Evolutionary conservation across 2,329 filamentous ascomycete species (phyloP).

Genomic region (Alternaria dauci): DNA sequence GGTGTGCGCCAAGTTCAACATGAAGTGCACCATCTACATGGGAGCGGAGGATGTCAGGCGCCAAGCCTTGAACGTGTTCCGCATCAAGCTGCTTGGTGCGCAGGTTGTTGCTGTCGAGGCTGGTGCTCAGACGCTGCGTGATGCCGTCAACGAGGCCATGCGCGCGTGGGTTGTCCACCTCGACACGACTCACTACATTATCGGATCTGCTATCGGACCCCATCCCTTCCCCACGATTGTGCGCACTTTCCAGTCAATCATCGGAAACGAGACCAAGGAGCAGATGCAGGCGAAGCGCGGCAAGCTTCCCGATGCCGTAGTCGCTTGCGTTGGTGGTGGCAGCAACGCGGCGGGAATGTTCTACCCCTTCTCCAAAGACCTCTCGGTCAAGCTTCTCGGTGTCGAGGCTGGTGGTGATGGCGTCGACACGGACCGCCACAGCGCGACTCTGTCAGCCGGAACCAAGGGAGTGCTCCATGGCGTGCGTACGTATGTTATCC

Average conservation of each 20-base stretch:
- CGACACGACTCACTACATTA: constrained; percentile 96
- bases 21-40: constrained; percentile 99
- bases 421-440: constrained; percentile 83
- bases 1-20: constrained; percentile 96
- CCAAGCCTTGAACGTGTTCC: constrained; percentile 97
- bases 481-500: constrained; percentile 93
- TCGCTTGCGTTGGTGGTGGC: constrained; percentile 95
- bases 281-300: constrained; percentile 87
- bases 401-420: constrained; percentile 97
- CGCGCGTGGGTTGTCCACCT: constrained; percentile 93
- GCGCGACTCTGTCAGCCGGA: constrained; percentile 85
- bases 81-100: constrained; percentile 94
- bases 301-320: constrained; percentile 92
- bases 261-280: constrained; percentile 90
- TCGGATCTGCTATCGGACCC: constrained; percentile 95
- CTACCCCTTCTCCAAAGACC: constrained; percentile 90
- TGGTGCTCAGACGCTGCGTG: constrained; percentile 71
- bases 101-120: constrained; percentile 93
- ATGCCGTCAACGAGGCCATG: constrained; percentile 90
- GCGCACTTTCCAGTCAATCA: constrained; percentile 95
- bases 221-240: constrained; percentile 99
- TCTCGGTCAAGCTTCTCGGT: constrained; percentile 84
- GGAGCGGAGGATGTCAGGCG: constrained; percentile 95
- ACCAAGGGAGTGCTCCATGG: constrained; percentile 94
- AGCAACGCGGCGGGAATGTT: constrained; percentile 98